Base-by-base conservation (phyloP, 495 filamentous ascomycete genomes). In the Talaromyces proteolyticus region DNA sequence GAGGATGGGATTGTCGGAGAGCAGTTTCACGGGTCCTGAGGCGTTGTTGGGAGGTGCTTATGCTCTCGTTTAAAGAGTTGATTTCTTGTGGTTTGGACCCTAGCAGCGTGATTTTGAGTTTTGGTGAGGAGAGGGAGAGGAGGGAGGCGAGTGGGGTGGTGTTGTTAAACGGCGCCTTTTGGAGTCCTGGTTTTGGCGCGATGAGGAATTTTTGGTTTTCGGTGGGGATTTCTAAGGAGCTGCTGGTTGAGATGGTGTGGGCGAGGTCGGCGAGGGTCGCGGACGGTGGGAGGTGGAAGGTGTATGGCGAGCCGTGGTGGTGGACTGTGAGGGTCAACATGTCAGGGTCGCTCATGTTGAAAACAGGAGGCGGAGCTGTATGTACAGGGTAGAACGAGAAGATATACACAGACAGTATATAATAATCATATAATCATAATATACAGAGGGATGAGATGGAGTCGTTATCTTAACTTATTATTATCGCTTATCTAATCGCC, bases 181-280 rank as follows among this genome's bases (percentile, higher is more conserved):
- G 84, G 73, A 47, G 87, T 66, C 37, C 87, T 84, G 45, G 81
- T 72, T 60, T 86, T 82, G 86, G 76, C 5, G 84, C 71, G 56
- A 86, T 79, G 61, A 91, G 79, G 64, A 88, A 74, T 59, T 91
- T 91, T 62, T 91, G 88, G 66, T 90, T 84, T 8, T 72, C 57
- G 20, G 68, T 53, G 3, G 87, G 85, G 50, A 93, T 84, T 47
- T 75, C 75, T 23, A 91, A 73, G 18, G 48, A 21, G 10, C 19
- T 11, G 22, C 56, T 61, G 20, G 61, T 55, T 44, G 80, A 63
- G 54, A 88, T 75, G 21, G 61, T 57, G 45, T 67, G 49, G 21
- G 79, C 74, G 52, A 93, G 85, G 68, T 89, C 85, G 61, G 75
- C 66, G 39, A 88, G 75, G 51, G 87, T 93, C 54, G 91, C 84